phyloP scores from a whole-genome alignment of 1,139 yeast genomes.

The Geotrichum reessii region DNA sequence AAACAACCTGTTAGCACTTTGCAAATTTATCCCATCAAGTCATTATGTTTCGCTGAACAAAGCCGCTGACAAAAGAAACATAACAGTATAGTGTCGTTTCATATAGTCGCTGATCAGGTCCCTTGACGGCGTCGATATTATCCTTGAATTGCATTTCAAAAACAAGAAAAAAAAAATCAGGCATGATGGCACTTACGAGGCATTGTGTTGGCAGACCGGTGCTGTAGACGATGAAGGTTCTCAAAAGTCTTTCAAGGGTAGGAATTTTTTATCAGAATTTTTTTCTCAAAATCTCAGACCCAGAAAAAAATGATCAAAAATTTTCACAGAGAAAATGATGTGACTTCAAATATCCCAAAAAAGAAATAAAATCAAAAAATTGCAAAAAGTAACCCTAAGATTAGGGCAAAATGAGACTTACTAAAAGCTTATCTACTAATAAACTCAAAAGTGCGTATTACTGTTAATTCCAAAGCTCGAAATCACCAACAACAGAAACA shows the following conservation, averaged over 20 bases:
- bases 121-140: not conserved
- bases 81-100: not conserved
- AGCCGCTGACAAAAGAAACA: not conserved
- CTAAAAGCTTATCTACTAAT: not conserved
- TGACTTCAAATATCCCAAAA: conserved; percentile 6
- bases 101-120: not conserved
- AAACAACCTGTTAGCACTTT: conserved; percentile 2
- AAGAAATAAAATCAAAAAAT: not conserved
- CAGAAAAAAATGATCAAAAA: not conserved
- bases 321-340: conserved; percentile 3
- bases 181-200: conserved; percentile 19
- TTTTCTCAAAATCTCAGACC: conserved; percentile 2
- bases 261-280: conserved; percentile 14
- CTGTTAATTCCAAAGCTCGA: not conserved
- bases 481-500: not conserved
- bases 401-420: not conserved
- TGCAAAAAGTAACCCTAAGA: conserved; percentile 4
- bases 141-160: not conserved
- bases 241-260: conserved; percentile 17
- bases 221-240: conserved; percentile 20
- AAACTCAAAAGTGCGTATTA: not conserved
- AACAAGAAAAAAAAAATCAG: not conserved
- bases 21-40: not conserved
- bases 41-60: not conserved
- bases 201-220: conserved; percentile 21